Percentiles rank a stretch among this genome's conserved stretches.
These are phyloP conservation scores for Blastobotrys apis DNA, from an alignment of 1,139 yeast genomes.

Conservation along the genomic window DNA sequence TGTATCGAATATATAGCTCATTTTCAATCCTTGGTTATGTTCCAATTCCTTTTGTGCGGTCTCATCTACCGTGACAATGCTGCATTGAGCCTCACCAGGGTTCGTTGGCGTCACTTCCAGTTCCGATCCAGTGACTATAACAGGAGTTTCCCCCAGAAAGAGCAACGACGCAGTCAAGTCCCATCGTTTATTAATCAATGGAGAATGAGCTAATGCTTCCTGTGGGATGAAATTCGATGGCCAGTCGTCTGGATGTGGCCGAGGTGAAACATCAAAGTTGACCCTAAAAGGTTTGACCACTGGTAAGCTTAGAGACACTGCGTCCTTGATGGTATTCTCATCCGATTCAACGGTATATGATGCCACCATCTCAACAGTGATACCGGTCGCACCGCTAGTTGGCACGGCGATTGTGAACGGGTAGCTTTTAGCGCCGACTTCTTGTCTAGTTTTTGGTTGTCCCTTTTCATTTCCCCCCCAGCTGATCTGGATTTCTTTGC, in stretches of 20 bases:
- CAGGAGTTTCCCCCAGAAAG: conserved; percentile 25
- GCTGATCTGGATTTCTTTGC: conserved; percentile 13
- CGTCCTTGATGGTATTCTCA: conserved; percentile 29
- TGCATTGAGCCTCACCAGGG: conserved; percentile 22
- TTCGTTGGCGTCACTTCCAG: conserved; percentile 18
- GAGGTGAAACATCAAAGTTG: conserved; percentile 34
- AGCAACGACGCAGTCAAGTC: conserved; percentile 28
- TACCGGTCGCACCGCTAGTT: conserved; percentile 18
- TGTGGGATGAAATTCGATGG: conserved; percentile 35
- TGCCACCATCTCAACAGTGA: conserved; percentile 28
- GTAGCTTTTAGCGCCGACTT: conserved; percentile 8
- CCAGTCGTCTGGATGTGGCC: conserved; percentile 33
- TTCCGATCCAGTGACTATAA: conserved; percentile 24
- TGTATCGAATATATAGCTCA: conserved; percentile 28
- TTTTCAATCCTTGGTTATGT: conserved; percentile 29
- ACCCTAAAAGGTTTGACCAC: conserved; percentile 34
- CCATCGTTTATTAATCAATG: conserved; percentile 32
- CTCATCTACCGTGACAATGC: conserved; percentile 17
- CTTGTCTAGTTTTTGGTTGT: conserved; percentile 3
- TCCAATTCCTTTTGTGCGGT: conserved; percentile 17
- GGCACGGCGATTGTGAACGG: conserved; percentile 24
- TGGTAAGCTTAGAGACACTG: conserved; percentile 25
- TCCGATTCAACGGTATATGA: conserved; percentile 24
- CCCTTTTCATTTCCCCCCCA: conserved; percentile 4
- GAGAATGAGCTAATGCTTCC: conserved; percentile 20